phyloP scores from a whole-genome alignment of 441 rosid genomes.

The Populus hybrid region DNA sequence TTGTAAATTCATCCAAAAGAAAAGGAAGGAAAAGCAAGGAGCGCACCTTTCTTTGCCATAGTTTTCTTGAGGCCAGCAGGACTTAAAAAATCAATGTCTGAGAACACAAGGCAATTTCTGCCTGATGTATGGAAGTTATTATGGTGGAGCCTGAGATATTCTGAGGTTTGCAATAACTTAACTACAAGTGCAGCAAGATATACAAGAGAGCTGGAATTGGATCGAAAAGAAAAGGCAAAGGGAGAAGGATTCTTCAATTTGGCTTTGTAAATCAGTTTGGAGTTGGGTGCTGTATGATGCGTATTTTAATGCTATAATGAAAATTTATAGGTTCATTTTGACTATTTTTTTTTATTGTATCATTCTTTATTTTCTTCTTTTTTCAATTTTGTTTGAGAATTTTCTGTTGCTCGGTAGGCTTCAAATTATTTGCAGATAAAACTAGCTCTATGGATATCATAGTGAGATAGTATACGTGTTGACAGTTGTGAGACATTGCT shows the following conservation, averaged over 20 bases:
- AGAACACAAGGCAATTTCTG: not conserved
- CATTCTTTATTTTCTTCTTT: not conserved
- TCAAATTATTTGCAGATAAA: not conserved
- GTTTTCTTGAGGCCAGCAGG: not conserved
- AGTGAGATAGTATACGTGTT: not conserved
- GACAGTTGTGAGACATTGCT: not conserved
- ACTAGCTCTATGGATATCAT: not conserved
- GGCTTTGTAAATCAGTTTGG: conserved; percentile 1
- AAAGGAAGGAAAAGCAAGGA: not conserved
- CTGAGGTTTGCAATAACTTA: not conserved
- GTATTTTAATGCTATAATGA: not conserved
- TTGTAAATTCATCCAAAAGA: not conserved
- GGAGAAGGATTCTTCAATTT: conserved; percentile 1
- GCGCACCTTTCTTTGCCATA: not conserved
- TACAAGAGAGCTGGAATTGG: conserved; percentile 1
- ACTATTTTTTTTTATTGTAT: not conserved
- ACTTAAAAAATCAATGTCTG: not conserved
- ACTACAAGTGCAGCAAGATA: conserved; percentile 6
- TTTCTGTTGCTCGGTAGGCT: not conserved
- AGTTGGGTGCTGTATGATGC: conserved; percentile 1
- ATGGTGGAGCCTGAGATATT: not conserved
- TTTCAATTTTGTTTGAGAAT: not conserved
- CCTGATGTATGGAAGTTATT: not conserved
- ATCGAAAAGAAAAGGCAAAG: not conserved
- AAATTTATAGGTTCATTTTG: not conserved